Base-by-base conservation (phyloP, 2,329 filamentous ascomycete species). In the Arthrobotrys megalospora region DNA sequence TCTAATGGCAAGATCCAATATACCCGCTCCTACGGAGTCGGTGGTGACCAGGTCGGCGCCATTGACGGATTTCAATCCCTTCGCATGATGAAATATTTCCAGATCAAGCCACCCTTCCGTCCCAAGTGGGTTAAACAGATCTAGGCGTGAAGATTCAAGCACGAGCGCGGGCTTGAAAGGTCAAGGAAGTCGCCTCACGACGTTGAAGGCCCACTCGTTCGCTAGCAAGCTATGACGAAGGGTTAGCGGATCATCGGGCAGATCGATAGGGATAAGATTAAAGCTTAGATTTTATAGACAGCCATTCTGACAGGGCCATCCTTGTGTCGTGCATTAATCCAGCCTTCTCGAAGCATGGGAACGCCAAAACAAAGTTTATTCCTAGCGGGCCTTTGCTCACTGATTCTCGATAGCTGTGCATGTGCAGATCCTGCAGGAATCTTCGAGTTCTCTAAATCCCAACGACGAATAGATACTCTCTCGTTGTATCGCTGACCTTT, bases 241-340 rank as follows among this genome's bases (percentile, higher is more conserved):
- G 67, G 75, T 78, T 71, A 70, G 75, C 75, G 75, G 75, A 78
- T 78, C 75, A 78, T 72, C 75, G 75, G 75, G 67, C 75, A 78
- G 75, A 78, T 78, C 75, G 63, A 67, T 78, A 71, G 73, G 73
- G 66, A 67, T 77, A 53, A 45, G 32, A 62, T 62, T 67, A 71
- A 63, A 78, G 62, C 68, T 67, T 72, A 78, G 75, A 78, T 72
- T 52, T 28, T 62, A 63, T 66, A 47, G 66, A 62, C 60, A 63
- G 32, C 50, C 41, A 47, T 28, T 43, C 12, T 8, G 19, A 2
- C 73, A 71, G 50, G 73, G 73, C 24, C 36, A 71, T 8, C 73
- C 73, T 53, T 36, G 66, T 47, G 12, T 48, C 34, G 11, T 71
- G 16, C 50, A 77, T 47, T 58, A 24, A 41, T 77, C 62, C 53